Evolutionary conservation across 225 moss, liverwort and hornwort species (phyloP).

Genomic region (Anthoceros angustus): DNA sequence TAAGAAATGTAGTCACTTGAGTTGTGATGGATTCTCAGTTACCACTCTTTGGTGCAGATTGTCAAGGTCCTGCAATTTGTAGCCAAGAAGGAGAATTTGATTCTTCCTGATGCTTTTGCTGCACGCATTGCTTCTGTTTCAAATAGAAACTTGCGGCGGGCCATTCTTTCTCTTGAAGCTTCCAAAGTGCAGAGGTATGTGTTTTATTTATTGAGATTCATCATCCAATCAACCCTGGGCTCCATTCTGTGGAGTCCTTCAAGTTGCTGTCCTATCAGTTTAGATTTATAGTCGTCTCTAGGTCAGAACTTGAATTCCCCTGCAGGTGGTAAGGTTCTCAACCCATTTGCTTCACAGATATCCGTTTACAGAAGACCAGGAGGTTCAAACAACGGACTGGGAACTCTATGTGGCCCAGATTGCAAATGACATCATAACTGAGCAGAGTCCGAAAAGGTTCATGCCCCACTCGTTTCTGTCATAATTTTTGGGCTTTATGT

Average conservation of each 20-base stretch:
- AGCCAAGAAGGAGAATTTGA: conserved; percentile 56
- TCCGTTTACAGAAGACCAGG: conserved; percentile 59
- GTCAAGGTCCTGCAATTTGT: conserved; percentile 59
- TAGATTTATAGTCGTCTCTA: neutral
- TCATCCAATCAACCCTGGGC: too few species aligned
- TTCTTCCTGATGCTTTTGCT: conserved; percentile 48
- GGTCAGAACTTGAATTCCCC: too few species aligned
- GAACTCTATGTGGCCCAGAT: conserved; percentile 65
- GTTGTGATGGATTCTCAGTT: neutral
- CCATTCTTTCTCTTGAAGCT: conserved; percentile 71
- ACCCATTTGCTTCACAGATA: conserved; percentile 23
- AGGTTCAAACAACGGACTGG: conserved; percentile 73
- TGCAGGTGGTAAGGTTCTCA: neutral
- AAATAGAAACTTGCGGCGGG: conserved; percentile 64
- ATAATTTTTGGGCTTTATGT: neutral
- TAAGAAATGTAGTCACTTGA: too few species aligned
- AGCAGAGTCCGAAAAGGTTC: conserved; percentile 82
- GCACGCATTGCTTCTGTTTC: conserved; percentile 65
- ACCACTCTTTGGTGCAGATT: conserved; percentile 29
- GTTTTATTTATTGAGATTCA: neutral
- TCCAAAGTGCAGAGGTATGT: conserved; percentile 80
- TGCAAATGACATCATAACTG: conserved; percentile 61
- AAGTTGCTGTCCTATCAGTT: neutral
- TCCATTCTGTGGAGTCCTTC: neutral
- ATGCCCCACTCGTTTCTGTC: neutral